Base-by-base conservation (phyloP, 164 flowering plant species). In the Platanus orientalis region DNA sequence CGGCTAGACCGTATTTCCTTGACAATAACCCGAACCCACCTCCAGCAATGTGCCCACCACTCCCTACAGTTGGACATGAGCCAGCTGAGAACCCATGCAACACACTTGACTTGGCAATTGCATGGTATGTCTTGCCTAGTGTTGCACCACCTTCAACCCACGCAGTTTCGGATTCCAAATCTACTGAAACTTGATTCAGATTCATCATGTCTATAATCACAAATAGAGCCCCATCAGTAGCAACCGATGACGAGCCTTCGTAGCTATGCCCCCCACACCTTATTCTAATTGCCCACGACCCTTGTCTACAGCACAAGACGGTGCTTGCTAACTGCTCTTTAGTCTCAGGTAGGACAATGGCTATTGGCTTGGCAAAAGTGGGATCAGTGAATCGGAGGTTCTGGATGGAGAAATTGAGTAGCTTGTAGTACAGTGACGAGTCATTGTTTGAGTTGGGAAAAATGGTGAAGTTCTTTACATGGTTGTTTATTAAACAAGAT, bases 101-200 rank as follows among this genome's bases (percentile, higher is more conserved):
- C 36, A 45, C 53, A 57, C 69, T 67, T 17, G 63, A 36, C 67
- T 40, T 28, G 26, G 72, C 67, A 16, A 75, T 75, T 10, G 42
- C 63, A 32, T 75, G 26, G 54, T 71, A 75, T 0, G 55, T 57
- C 70, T 75, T 75, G 16, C 78, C 78, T 3, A 75, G 75, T 1
- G 78, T 75, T 2, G 75, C 78, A 4, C 78, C 78, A 7, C 69
- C 75, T 53, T 70, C 69, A 3, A 71, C 70, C 78, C 78, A 75
- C 1, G 72, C 72, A 0, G 72, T 75, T 57, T 50, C 34, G 6
- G 67, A 66, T 16, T 39, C 42, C 20, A 71, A 27, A 21, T 75
- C 70, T 0, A 75, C 72, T 3, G 36, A 26, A 20, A 75, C 67
- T 19, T 39, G 25, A 57, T 61, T 75, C 52, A 71, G 32, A 47